A percentile compares a stretch with the other conserved stretches of the same genome.
phyloP scores from a whole-genome alignment of 768 basidiomycete species.

The Suillus bovinus region DNA sequence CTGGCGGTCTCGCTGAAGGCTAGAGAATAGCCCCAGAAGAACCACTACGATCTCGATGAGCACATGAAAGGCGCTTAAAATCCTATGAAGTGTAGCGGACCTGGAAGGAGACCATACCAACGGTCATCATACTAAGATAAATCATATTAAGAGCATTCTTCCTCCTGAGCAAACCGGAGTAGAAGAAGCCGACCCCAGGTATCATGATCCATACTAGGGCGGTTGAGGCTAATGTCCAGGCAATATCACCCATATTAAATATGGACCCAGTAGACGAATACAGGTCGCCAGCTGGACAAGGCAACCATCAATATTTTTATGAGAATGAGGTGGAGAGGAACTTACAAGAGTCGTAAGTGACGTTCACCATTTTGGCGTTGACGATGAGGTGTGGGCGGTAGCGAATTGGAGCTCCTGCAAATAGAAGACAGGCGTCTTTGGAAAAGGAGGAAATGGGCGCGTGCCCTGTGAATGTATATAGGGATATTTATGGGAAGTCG shows the following conservation, averaged over 20 bases:
- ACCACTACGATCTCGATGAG: slow-evolving; percentile 60
- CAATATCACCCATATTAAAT: slow-evolving; percentile 66
- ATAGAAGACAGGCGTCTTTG: slow-evolving; percentile 10
- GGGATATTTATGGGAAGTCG: slow-evolving; percentile 22
- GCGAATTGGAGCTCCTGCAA: background rate
- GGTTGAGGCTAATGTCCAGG: slow-evolving; percentile 69
- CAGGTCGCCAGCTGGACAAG: slow-evolving; percentile 40
- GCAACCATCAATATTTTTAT: background rate
- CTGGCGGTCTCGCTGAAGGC: slow-evolving; percentile 80
- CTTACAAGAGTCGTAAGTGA: slow-evolving; percentile 43
- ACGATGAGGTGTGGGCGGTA: background rate
- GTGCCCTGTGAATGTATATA: slow-evolving; percentile 22
- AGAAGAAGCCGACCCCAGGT: slow-evolving; percentile 85
- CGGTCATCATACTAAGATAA: slow-evolving; percentile 71
- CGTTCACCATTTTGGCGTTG: slow-evolving; percentile 41
- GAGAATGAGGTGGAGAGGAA: slow-evolving; percentile 5
- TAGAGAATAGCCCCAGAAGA: slow-evolving; percentile 96
- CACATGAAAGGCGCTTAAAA: background rate
- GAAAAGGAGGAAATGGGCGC: background rate
- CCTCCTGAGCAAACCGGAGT: slow-evolving; percentile 85
- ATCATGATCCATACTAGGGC: slow-evolving; percentile 88
- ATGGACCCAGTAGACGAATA: slow-evolving; percentile 28
- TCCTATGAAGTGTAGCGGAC: slow-evolving; percentile 38
- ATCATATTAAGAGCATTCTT: slow-evolving; percentile 96
- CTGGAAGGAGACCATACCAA: slow-evolving; percentile 85